A percentile compares a stretch with the other conserved stretches of the same genome.
Evolutionary conservation across 345 rosid genomes (phyloP).

Genomic region (Litchi chinensis): DNA sequence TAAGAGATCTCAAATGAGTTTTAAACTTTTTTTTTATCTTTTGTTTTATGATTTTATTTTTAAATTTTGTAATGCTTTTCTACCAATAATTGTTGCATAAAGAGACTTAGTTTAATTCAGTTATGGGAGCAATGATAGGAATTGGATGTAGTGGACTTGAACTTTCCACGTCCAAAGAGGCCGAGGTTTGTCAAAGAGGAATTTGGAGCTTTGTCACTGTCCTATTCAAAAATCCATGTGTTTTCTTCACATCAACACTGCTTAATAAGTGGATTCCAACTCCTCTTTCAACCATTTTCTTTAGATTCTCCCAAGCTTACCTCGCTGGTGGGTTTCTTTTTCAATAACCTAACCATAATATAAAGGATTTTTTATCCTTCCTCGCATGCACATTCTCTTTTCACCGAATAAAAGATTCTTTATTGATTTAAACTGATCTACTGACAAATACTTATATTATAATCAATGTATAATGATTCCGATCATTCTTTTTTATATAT

Average conservation of each 20-base stretch:
- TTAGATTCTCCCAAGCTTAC: conserved; percentile 25
- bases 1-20: conserved; percentile 9
- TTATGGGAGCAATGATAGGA: conserved; percentile 59
- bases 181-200: conserved; percentile 40
- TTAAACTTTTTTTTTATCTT: background rate
- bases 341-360: conserved; percentile 43
- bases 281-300: conserved; percentile 57
- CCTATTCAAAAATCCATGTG: conserved; percentile 35
- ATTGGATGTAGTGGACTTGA: conserved; percentile 55
- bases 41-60: too few species aligned
- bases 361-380: conserved; percentile 20
- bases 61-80: conserved; percentile 8
- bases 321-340: conserved; percentile 57
- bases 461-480: background rate
- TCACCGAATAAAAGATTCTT: background rate
- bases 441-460: too few species aligned
- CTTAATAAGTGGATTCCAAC: conserved; percentile 69
- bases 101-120: conserved; percentile 45
- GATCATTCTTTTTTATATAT: too few species aligned
- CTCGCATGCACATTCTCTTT: background rate
- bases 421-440: background rate
- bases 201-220: conserved; percentile 45
- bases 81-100: conserved; percentile 52
- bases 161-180: conserved; percentile 66
- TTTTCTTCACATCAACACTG: conserved; percentile 40